phyloP scores from a whole-genome alignment of 2,329 filamentous ascomycete species.

The Fusarium udum region DNA sequence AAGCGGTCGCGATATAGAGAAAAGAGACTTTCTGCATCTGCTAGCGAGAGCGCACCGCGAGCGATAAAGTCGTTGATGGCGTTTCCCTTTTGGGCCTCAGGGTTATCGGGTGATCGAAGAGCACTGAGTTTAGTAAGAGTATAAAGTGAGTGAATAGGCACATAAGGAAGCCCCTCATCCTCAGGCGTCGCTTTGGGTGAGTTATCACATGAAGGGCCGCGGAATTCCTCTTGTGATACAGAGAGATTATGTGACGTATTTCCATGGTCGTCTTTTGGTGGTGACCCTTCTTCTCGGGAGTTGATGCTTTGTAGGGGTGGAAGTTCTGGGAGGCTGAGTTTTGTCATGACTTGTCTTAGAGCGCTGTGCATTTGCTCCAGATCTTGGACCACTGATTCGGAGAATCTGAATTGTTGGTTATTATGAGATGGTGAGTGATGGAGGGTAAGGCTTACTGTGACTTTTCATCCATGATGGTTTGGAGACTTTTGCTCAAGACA shows the following conservation, averaged over 20 bases:
- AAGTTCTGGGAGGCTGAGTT: conserved; percentile 39
- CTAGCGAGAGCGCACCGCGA: conserved; percentile 53
- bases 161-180: conserved; percentile 50
- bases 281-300: conserved; percentile 37
- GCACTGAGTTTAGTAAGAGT: conserved; percentile 51
- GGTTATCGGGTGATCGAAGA: conserved; percentile 47
- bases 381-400: conserved; percentile 38
- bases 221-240: conserved; percentile 31
- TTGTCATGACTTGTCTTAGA: conserved; percentile 39
- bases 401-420: conserved; percentile 4
- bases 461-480: conserved; percentile 54
- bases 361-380: conserved; percentile 41
- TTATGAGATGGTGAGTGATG: neutral
- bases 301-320: conserved; percentile 36
- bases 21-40: conserved; percentile 62
- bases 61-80: conserved; percentile 49
- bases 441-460: conserved; percentile 43
- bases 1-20: conserved; percentile 60
- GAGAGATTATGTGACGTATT: conserved; percentile 10
- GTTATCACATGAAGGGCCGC: conserved; percentile 43
- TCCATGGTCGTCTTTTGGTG: conserved; percentile 33
- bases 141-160: conserved; percentile 53
- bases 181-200: conserved; percentile 44
- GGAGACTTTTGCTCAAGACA: conserved; percentile 53
- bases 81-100: conserved; percentile 32